Percentiles rank a stretch among this genome's conserved stretches.
Conservation (phyloP, 1,284 basidiomycete species). For the Ustilago vetiveriae region DNA sequence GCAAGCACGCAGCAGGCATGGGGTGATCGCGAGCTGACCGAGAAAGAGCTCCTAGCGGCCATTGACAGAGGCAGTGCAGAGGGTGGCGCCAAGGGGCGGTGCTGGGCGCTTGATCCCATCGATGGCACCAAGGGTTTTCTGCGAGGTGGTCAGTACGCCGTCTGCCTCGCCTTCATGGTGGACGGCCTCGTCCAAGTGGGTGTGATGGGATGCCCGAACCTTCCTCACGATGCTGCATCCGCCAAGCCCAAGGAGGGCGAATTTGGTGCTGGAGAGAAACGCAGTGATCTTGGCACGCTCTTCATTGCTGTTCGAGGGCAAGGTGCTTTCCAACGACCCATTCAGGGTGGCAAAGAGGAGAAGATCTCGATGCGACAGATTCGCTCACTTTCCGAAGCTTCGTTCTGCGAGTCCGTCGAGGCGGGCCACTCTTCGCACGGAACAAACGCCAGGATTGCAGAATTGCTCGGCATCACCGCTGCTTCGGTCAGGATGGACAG, state of each 20-base stretch:
- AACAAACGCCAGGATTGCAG: constrained; percentile 77
- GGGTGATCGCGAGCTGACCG: constrained; percentile 68
- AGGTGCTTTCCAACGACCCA: constrained; percentile 59
- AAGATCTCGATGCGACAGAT: constrained; percentile 60
- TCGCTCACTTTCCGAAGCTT: constrained; percentile 70
- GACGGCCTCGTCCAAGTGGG: constrained; percentile 79
- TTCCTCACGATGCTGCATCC: constrained; percentile 71
- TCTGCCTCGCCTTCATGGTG: constrained; percentile 89
- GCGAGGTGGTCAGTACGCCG: constrained; percentile 94
- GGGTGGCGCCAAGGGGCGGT: constrained; percentile 82
- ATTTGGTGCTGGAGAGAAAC: constrained; percentile 43
- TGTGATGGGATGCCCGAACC: constrained; percentile 94
- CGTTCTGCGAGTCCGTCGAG: constrained; percentile 92
- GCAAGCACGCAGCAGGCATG: constrained; percentile 68
- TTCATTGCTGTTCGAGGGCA: constrained; percentile 62
- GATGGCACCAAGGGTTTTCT: constrained; percentile 96
- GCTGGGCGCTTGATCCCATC: constrained; percentile 89
- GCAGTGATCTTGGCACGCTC: constrained; percentile 58
- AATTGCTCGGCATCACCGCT: constrained; percentile 76
- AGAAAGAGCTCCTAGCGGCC: constrained; percentile 76
- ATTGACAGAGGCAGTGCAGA: constrained; percentile 85
- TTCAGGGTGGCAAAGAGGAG: constrained; percentile 44
- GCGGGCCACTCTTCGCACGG: constrained; percentile 90
- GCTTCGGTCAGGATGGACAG: constrained; percentile 90
- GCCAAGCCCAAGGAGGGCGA: constrained; percentile 64